Base-by-base conservation (phyloP, 1,284 basidiomycete genomes). In the Marasmius fiardii region DNA sequence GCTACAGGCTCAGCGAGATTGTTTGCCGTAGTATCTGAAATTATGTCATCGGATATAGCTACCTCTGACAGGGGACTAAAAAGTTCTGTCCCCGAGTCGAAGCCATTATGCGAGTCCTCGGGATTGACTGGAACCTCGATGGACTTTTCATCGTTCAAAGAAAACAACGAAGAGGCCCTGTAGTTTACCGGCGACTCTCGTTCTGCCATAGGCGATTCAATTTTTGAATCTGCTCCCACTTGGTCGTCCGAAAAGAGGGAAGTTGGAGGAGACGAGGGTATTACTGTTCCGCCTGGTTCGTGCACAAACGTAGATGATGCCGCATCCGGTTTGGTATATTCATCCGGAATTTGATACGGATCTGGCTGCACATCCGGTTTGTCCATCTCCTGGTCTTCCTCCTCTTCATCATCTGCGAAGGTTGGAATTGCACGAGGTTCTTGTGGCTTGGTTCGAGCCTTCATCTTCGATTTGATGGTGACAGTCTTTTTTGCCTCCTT, bases 391-490 rank as follows among this genome's bases (percentile, higher is more conserved):
- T 14, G 39, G 7, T 20, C 3, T 41, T 41, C 11, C n/a, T 41
- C 39, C 39, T 41, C 39, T 18, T 41, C 39, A 18, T 41, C 39
- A 20, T 41, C 39, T n/a, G 39, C n/a, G 2, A 41, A 18, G 14
- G 20, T 41, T 20, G 39, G 39, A 16, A 41, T 20, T n/a, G 16
- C n/a, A n/a, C 16, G 39, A 7, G 16, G 16, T 41, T 41, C 39
- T n/a, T 16, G 24, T 18, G 47, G 23, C 28, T 33, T 49, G 11
- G 26, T 49, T 26, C 31, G 47, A 26, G 24, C n/a, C 26, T 49
- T 49, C 47, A 49, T 49, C 47, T 49, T 49, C 26, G 47, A 41
- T 16, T 41, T 41, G 39, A 41, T n/a, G 39, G 39, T 41, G 16
- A 16, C 2, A 41, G 39, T 8, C 7, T 16, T 41, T 41, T 16